phyloP scores from a whole-genome alignment of 2,329 filamentous ascomycete genomes.

The Venturia asperata region DNA sequence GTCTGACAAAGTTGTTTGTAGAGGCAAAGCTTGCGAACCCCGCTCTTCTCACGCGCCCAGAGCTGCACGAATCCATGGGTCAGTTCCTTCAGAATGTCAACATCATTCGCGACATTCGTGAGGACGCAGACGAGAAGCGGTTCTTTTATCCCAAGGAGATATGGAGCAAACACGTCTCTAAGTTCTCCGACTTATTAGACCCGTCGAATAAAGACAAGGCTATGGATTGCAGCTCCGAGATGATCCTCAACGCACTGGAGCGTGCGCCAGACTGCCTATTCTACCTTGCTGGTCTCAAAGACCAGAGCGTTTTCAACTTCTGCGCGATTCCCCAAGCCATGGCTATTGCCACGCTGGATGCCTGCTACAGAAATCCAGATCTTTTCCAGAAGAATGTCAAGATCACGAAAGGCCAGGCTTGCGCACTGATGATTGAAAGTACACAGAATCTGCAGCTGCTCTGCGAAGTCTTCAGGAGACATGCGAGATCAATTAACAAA shows the following conservation, averaged over 20 bases:
- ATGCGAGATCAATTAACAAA: slow-evolving; percentile 73
- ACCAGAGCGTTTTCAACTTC: slow-evolving; percentile 99
- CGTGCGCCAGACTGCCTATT: slow-evolving; percentile 92
- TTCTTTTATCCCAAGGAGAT: slow-evolving; percentile 95
- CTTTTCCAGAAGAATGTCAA: slow-evolving; percentile 88
- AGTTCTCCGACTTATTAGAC: slow-evolving; percentile 85
- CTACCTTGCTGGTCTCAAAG: slow-evolving; percentile 89
- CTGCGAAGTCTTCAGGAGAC: slow-evolving; percentile 73
- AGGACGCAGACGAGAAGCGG: slow-evolving; percentile 80
- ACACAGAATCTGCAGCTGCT: slow-evolving; percentile 81
- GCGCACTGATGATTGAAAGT: slow-evolving; percentile 82
- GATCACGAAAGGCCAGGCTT: slow-evolving; percentile 92
- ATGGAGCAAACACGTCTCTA: slow-evolving; percentile 89
- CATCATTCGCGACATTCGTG: slow-evolving; percentile 91
- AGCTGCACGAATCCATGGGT: slow-evolving; percentile 91
- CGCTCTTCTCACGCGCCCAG: slow-evolving; percentile 66
- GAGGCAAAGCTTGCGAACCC: slow-evolving; percentile 80
- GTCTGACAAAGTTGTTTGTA: slow-evolving; percentile 83
- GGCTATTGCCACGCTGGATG: slow-evolving; percentile 91
- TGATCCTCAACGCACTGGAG: slow-evolving; percentile 83
- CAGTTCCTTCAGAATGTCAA: slow-evolving; percentile 98
- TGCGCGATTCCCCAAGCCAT: slow-evolving; percentile 93
- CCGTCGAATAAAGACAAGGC: slow-evolving; percentile 70
- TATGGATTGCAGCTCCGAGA: slow-evolving; percentile 80
- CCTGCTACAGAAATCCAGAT: slow-evolving; percentile 83